A percentile compares a stretch with the other conserved stretches of the same genome.
phyloP scores from a whole-genome alignment of 179 eudicot species.

The Silene noctiflora region DNA sequence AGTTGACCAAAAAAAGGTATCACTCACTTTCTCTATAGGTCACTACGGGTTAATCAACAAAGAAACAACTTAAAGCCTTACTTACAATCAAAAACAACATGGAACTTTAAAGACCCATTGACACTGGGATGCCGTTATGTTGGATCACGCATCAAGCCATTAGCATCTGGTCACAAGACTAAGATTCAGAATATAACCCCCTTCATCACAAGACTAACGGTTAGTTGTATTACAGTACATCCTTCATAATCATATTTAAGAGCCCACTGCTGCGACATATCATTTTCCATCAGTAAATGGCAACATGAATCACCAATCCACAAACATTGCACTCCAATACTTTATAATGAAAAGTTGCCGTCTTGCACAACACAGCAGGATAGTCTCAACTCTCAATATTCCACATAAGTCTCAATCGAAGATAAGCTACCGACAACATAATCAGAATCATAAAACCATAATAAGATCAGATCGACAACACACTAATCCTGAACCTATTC shows the following conservation, averaged over 20 bases:
- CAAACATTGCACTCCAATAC: too few species aligned
- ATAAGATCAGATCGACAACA: neutral
- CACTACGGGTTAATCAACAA: neutral
- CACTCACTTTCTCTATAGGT: neutral
- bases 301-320: too few species aligned
- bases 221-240: neutral
- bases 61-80: neutral
- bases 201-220: neutral
- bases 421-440: neutral
- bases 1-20: neutral
- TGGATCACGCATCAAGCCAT: neutral
- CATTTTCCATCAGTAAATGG: too few species aligned
- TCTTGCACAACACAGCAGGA: neutral
- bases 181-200: neutral
- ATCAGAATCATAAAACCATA: neutral
- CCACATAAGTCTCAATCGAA: neutral
- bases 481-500: neutral
- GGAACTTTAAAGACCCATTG: neutral
- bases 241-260: neutral
- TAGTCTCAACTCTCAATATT: neutral
- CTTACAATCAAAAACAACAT: neutral
- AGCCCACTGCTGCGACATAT: neutral
- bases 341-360: neutral
- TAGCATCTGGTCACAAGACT: neutral
- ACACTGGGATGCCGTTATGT: neutral